A percentile compares a stretch with the other conserved stretches of the same genome.
phyloP scores from a whole-genome alignment of 768 basidiomycete genomes.

The Suillus ampliporus region DNA sequence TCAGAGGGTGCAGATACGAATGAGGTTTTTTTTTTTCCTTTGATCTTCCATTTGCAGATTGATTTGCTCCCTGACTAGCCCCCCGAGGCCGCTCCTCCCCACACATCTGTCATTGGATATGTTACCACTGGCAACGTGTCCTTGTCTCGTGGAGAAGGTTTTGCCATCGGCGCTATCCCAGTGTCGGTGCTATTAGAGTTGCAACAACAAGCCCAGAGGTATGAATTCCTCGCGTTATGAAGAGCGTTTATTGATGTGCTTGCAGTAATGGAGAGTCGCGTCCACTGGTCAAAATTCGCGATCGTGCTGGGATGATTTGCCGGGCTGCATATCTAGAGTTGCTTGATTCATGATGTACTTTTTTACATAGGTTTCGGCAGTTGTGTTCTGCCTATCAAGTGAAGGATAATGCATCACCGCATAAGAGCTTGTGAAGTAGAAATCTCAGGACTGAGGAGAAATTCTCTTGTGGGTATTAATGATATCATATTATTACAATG shows the following conservation, averaged over 20 bases:
- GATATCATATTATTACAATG: background rate
- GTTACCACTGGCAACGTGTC: slow-evolving; percentile 87
- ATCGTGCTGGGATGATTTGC: slow-evolving; percentile 59
- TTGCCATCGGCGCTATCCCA: slow-evolving; percentile 77
- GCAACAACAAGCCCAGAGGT: slow-evolving; percentile 54
- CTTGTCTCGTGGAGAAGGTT: slow-evolving; percentile 75
- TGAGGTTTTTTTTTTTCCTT: slow-evolving; percentile 35
- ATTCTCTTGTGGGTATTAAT: background rate
- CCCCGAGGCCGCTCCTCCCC: slow-evolving; percentile 46
- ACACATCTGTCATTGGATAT: slow-evolving; percentile 71
- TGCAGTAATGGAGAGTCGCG: slow-evolving; percentile 32
- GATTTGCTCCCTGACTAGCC: slow-evolving; percentile 42
- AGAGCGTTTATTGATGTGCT: background rate
- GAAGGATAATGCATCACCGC: background rate
- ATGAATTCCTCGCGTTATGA: slow-evolving; percentile 11
- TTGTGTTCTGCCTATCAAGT: background rate
- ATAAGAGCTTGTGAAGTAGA: background rate
- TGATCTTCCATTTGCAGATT: slow-evolving; percentile 4
- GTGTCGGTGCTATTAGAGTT: slow-evolving; percentile 57
- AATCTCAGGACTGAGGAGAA: no score
- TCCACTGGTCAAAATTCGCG: slow-evolving; percentile 67
- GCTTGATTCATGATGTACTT: slow-evolving; percentile 29
- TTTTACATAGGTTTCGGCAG: background rate
- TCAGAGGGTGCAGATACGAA: slow-evolving; percentile 26
- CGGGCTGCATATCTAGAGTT: slow-evolving; percentile 54